Conservation (phyloP, 345 rosid genomes). For the Eucalyptus tenuipes region DNA sequence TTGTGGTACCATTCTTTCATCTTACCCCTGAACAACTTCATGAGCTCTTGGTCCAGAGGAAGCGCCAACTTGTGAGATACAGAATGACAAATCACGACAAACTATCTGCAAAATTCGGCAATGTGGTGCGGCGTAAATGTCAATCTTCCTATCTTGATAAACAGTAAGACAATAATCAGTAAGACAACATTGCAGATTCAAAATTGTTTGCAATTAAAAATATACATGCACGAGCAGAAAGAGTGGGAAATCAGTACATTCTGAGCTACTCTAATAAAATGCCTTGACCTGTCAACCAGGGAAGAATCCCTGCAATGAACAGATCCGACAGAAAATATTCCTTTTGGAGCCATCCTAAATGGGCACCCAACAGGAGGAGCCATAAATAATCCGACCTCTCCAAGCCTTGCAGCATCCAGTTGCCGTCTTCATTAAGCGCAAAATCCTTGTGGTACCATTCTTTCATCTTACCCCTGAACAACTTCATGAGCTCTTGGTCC, state of each 20-base stretch:
- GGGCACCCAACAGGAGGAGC: constrained; percentile 66
- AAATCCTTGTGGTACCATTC: constrained; percentile 60
- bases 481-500: constrained; percentile 24
- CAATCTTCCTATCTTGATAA: not conserved
- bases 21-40: constrained; percentile 17
- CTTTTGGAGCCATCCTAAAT: not conserved
- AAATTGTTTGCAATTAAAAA: not conserved
- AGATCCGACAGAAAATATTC: not conserved
- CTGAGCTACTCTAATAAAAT: not conserved
- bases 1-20: constrained; percentile 47
- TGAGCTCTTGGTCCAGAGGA: constrained; percentile 25
- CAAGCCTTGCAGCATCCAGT: constrained; percentile 85
- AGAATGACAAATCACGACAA: no score
- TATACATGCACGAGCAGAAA: not conserved
- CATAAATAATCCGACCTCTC: constrained; percentile 68
- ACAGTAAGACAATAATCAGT: not conserved
- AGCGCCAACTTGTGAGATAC: no score
- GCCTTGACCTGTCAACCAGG: not conserved
- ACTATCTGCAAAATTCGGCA: no score
- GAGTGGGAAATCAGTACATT: not conserved
- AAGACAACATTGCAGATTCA: not conserved
- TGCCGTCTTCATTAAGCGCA: constrained; percentile 37
- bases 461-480: constrained; percentile 19
- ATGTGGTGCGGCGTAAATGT: no score
- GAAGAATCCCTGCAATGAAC: not conserved